Evolutionary conservation across 495 filamentous ascomycete species (phyloP).

Genomic region (Letharia columbiana): DNA sequence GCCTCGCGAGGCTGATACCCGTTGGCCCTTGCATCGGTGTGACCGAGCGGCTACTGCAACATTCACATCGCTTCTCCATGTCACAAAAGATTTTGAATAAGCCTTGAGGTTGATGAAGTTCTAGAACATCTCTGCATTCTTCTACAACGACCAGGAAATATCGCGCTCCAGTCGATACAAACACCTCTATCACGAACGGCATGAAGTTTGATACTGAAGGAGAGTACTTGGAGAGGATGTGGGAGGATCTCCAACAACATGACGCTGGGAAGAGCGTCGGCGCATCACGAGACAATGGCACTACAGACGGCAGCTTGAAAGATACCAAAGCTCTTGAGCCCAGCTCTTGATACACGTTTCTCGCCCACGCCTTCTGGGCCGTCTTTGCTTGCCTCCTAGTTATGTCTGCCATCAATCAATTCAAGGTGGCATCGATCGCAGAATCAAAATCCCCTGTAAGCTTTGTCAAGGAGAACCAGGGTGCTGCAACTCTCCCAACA

Average conservation of each 20-base stretch:
- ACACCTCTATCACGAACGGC: not conserved
- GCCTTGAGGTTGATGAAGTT: not conserved
- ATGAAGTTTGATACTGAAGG: not conserved
- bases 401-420: not conserved
- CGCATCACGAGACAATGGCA: not conserved
- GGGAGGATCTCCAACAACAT: not conserved
- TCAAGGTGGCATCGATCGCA: not conserved
- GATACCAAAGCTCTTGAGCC: not conserved
- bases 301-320: not conserved
- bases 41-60: too few species aligned
- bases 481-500: too few species aligned
- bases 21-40: too few species aligned
- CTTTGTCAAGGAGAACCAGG: too few species aligned
- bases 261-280: not conserved
- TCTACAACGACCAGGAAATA: not conserved
- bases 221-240: not conserved
- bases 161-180: not conserved
- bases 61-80: too few species aligned
- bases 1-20: too few species aligned
- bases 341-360: not conserved
- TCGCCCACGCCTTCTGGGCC: not conserved
- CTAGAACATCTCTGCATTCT: not conserved
- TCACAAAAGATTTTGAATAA: not conserved
- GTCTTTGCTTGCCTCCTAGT: not conserved
- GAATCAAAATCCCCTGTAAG: not conserved